phyloP scores from a whole-genome alignment of 176 grass and related monocot genomes.

The Avena eriantha region DNA sequence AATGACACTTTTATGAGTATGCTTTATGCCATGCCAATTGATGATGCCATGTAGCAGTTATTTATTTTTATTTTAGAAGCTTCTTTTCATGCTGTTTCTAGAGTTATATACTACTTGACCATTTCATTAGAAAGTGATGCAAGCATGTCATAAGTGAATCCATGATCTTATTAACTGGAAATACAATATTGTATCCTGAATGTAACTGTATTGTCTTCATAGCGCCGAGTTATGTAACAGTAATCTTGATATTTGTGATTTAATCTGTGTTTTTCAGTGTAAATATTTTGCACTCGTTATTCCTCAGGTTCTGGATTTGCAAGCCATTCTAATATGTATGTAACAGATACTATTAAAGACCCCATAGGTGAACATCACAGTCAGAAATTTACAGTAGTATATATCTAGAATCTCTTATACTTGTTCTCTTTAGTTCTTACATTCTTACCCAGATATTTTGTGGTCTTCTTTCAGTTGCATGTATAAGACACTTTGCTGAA shows the following conservation, averaged over 20 bases:
- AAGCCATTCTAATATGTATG: constrained; percentile 6
- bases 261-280: background rate
- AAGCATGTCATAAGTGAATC: constrained; percentile 4
- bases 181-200: background rate
- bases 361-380: constrained; percentile 5
- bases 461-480: background rate
- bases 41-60: background rate
- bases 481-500: background rate
- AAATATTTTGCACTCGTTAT: background rate
- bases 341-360: constrained; percentile 1
- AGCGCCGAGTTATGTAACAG: background rate
- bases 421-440: constrained; percentile 9
- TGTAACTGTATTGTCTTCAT: background rate
- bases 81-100: background rate
- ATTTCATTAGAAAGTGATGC: background rate
- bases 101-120: background rate
- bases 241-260: constrained; percentile 19
- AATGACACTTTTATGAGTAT: constrained; percentile 1
- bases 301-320: background rate
- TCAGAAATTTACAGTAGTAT: background rate
- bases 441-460: background rate
- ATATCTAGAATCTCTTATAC: background rate
- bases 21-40: constrained; percentile 5
- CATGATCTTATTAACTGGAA: background rate
- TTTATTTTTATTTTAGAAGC: background rate